phyloP scores from a whole-genome alignment of 2,329 filamentous ascomycete species.

The Lasiodiplodia citricola region DNA sequence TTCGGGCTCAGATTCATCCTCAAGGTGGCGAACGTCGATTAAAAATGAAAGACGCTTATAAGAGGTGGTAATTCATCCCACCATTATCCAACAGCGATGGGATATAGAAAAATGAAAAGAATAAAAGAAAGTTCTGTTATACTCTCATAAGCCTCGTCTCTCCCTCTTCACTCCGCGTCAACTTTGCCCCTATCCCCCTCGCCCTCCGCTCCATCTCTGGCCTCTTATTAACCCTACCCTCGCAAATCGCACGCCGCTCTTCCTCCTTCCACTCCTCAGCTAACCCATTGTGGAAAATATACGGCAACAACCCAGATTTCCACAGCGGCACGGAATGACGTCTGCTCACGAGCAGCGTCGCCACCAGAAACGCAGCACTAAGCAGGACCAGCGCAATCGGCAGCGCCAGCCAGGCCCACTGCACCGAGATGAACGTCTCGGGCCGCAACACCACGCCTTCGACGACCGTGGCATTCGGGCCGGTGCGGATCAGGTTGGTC shows the following conservation, averaged over 20 bases:
- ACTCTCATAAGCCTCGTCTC: background rate
- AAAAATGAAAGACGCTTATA: too few species aligned
- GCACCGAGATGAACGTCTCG: background rate
- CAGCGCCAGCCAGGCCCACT: constrained; percentile 7
- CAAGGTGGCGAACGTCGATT: too few species aligned
- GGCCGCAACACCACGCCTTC: background rate
- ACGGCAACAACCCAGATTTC: constrained; percentile 5
- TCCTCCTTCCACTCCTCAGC: background rate
- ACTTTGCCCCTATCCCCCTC: background rate
- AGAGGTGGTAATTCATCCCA: too few species aligned
- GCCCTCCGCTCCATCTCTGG: background rate
- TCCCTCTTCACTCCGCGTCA: background rate
- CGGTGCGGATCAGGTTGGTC: background rate
- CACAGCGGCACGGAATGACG: background rate
- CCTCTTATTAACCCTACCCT: background rate
- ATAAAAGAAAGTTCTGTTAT: too few species aligned
- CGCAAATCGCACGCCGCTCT: background rate
- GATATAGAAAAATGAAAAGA: too few species aligned
- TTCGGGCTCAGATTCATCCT: too few species aligned
- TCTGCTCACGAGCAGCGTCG: background rate
- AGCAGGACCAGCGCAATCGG: background rate
- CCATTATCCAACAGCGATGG: too few species aligned
- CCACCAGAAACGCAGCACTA: background rate
- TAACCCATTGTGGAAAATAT: background rate
- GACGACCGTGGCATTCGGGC: background rate